Base-by-base conservation (phyloP, 345 rosid genomes). In the Ceriops tagal region DNA sequence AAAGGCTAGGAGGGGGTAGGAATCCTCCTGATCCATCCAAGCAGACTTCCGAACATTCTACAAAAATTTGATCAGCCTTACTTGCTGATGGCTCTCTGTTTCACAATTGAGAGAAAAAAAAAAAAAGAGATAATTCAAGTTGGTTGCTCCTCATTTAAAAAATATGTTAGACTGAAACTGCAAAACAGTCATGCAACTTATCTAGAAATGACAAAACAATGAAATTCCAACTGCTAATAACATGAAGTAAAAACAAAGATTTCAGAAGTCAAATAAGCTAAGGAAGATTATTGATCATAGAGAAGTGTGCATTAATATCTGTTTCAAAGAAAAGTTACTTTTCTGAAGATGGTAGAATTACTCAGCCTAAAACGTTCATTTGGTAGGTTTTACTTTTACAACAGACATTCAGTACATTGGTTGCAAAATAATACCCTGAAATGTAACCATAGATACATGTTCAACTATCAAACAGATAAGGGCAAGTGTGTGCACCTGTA, bases 11-110 rank as follows among this genome's bases (percentile, higher is more conserved):
- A 27, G 65, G 49, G 31, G 71, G 78, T 52, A 66, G 62, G 65
- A 60, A 63, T 65, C 72, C 78, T 62, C 69, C 76, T 0, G 78
- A 64, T 56, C 71, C 69, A 70, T 72, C 73, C 66, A 71, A 49
- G 67, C 67, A 65, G 5, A 32, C 56, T 65, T 75, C 83, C 46
- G 85, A 78, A 73, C 62, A 68, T 73, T 79, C 82, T 8, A 57
- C 76, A 55, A 66, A 71, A 73, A 57, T 62, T 62, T 80, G 76
- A 76, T 78, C 78, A 35, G 76, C 71, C 58, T 61, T 71, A 57
- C 8, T 66, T 55, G 47, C 31, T 64, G 78, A 78, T 67, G 73
- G 58, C 49, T 55, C 70, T 47, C 19, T 35, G 81, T 80, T 37
- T 68, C 61, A 22, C 71, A 61, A 51, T 57, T 34, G 66, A 24